A percentile compares a stretch with the other conserved stretches of the same genome.
These are phyloP conservation scores for Colletotrichum camelliae DNA, from an alignment of 2,329 filamentous ascomycete genomes.

Conservation along the genomic window DNA sequence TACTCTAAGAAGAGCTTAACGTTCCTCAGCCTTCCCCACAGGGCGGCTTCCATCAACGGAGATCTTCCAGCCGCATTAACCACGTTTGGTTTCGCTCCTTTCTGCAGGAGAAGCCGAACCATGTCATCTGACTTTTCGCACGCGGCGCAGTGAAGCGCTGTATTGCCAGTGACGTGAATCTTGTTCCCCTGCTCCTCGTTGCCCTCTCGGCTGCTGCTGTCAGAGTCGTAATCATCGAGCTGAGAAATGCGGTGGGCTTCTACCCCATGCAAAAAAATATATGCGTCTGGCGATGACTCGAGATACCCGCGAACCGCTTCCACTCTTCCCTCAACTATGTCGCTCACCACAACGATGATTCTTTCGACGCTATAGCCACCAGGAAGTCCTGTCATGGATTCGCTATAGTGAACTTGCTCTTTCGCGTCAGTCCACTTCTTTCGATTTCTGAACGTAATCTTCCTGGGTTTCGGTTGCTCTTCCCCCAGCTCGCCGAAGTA, in stretches of 20 bases:
- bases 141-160: not conserved
- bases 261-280: not conserved
- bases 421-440: not conserved
- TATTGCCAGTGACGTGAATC: not conserved
- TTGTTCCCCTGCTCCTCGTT: not conserved
- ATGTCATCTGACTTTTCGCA: not conserved
- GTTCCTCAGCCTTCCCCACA: not conserved
- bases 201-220: not conserved
- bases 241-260: not conserved
- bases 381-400: not conserved
- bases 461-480: not conserved
- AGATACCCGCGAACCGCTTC: not conserved
- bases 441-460: not conserved
- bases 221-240: not conserved
- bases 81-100: not conserved
- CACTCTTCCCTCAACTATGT: not conserved
- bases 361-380: not conserved
- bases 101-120: not conserved
- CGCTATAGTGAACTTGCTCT: not conserved
- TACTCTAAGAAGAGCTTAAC: not conserved
- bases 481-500: not conserved
- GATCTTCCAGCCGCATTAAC: not conserved
- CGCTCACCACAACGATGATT: not conserved
- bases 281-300: not conserved
- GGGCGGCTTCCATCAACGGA: not conserved